A percentile compares a stretch with the other conserved stretches of the same genome.
Evolutionary conservation across 2,329 filamentous ascomycete species (phyloP).

Genomic region (Didymella arachidicola): DNA sequence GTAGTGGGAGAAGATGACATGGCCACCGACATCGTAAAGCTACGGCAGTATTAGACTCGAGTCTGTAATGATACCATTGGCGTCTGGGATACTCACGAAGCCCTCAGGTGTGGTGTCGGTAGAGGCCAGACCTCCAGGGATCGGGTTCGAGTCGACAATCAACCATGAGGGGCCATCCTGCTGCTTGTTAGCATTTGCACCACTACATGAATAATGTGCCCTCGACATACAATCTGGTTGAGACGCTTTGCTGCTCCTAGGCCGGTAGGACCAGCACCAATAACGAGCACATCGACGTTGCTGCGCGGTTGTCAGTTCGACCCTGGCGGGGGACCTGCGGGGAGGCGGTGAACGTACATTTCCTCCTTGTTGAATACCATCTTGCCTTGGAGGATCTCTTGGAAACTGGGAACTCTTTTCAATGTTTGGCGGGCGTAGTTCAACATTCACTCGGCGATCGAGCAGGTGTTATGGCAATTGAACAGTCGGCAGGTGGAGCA

Average conservation of each 20-base stretch:
- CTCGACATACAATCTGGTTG: conserved; percentile 82
- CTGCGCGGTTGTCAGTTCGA: conserved; percentile 57
- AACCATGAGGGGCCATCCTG: conserved; percentile 94
- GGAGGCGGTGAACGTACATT: conserved; percentile 50
- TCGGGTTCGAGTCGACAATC: conserved; percentile 91
- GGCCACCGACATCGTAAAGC: conserved; percentile 98
- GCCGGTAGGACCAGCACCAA: conserved; percentile 96
- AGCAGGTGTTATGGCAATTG: conserved; percentile 28
- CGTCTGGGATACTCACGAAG: conserved; percentile 74
- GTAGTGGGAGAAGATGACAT: conserved; percentile 99
- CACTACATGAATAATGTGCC: conserved; percentile 2
- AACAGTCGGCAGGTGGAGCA: conserved; percentile 24
- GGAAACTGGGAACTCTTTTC: conserved; percentile 53
- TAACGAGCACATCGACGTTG: conserved; percentile 95
- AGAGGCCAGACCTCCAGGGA: conserved; percentile 91
- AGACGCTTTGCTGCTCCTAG: conserved; percentile 97
- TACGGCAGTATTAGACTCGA: conserved; percentile 34
- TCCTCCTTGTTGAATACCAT: conserved; percentile 53
- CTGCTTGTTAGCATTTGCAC: conserved; percentile 37
- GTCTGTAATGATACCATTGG: conserved; percentile 14
- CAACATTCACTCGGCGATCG: conserved; percentile 46
- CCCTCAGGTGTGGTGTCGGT: conserved; percentile 95
- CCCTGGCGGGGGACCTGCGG: conserved; percentile 13
- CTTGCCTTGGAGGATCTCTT: conserved; percentile 51
- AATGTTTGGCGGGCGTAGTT: conserved; percentile 50